phyloP scores from a whole-genome alignment of 2,329 filamentous ascomycete species.

The Ceratocystis cacaofunesta region DNA sequence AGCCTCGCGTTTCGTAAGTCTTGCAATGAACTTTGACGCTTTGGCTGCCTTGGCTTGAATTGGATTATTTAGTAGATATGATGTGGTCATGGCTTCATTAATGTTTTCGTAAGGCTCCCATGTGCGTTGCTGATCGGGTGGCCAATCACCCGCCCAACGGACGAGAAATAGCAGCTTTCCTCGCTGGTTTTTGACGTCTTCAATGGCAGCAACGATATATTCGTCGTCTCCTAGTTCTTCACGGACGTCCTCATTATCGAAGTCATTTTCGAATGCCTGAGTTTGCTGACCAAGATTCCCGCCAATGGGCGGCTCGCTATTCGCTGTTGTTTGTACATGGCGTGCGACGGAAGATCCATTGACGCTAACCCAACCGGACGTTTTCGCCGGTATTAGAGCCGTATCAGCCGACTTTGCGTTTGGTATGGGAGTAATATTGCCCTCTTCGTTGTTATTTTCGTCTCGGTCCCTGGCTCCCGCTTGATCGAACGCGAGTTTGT shows the following conservation, averaged over 20 bases:
- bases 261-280: background rate
- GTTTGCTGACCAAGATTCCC: no score
- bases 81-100: background rate
- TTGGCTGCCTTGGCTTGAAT: background rate
- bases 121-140: slow-evolving; percentile 38
- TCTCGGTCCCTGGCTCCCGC: background rate
- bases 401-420: background rate
- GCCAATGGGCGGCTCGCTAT: background rate
- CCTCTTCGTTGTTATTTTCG: background rate
- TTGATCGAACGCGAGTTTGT: background rate
- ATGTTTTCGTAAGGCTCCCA: slow-evolving; percentile 45
- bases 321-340: background rate
- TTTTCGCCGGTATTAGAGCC: background rate
- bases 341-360: background rate
- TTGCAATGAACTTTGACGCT: background rate
- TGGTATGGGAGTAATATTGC: background rate
- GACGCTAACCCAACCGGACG: slow-evolving; percentile 6
- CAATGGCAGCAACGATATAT: slow-evolving; percentile 28
- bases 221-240: slow-evolving; percentile 20
- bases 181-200: slow-evolving; percentile 29
- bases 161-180: slow-evolving; percentile 35
- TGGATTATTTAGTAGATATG: slow-evolving; percentile 3
- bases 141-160: slow-evolving; percentile 43
- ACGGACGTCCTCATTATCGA: background rate
- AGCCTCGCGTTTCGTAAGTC: background rate